These are phyloP conservation scores for Eucommia ulmoides DNA, from an alignment of 257 asterid species.

Conservation along the genomic window DNA sequence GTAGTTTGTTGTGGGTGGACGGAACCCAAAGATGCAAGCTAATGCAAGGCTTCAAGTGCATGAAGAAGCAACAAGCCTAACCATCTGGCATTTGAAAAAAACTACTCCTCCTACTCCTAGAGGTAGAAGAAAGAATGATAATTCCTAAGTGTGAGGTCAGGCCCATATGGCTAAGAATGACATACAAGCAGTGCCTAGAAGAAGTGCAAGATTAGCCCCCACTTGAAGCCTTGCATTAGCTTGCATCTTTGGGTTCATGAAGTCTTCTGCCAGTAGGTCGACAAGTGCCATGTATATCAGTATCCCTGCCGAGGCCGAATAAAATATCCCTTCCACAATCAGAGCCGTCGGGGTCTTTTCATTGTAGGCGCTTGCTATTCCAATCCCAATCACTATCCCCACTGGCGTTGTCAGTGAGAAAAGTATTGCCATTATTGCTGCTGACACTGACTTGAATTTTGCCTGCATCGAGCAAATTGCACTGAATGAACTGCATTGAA, in stretches of 20 bases:
- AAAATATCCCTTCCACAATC: slow-evolving; percentile 20
- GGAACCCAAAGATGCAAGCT: slow-evolving; percentile 13
- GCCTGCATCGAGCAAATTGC: slow-evolving; percentile 14
- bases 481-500: neutral
- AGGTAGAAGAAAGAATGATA: no score
- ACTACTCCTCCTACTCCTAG: no score
- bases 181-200: slow-evolving; percentile 21
- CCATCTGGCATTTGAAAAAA: no score
- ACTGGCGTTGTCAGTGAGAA: slow-evolving; percentile 25
- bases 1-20: no score
- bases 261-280: slow-evolving; percentile 21
- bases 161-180: slow-evolving; percentile 21
- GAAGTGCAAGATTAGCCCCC: slow-evolving; percentile 15
- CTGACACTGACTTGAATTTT: slow-evolving; percentile 8
- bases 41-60: slow-evolving; percentile 12
- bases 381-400: slow-evolving; percentile 19
- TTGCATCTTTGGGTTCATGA: slow-evolving; percentile 17
- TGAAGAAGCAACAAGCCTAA: no score
- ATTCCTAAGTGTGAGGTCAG: no score
- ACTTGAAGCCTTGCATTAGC: slow-evolving; percentile 10
- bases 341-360: slow-evolving; percentile 18
- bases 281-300: slow-evolving; percentile 26
- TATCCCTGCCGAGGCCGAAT: slow-evolving; percentile 31
- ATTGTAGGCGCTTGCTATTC: slow-evolving; percentile 16
- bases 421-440: slow-evolving; percentile 17